Conservation (phyloP, 176 grass and related monocot genomes). For the Melocanna baccifera region DNA sequence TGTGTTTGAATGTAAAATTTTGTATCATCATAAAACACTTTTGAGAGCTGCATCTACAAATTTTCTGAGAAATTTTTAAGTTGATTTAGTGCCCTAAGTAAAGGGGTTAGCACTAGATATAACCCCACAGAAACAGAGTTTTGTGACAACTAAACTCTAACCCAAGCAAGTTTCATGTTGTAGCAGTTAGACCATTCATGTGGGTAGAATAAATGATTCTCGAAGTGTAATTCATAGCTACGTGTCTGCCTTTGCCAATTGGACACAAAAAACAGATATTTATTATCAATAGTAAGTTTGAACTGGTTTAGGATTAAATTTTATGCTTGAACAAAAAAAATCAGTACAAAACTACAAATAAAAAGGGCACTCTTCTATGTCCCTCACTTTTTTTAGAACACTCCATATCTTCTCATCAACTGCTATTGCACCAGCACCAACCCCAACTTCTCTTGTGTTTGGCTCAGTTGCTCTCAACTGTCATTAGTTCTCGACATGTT, state of each 20-base stretch:
- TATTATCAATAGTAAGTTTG: neutral
- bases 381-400: too few species aligned
- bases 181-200: neutral
- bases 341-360: too few species aligned
- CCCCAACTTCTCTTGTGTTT: too few species aligned
- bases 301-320: too few species aligned
- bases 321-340: too few species aligned
- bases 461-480: too few species aligned
- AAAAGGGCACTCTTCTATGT: too few species aligned
- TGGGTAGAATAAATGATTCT: neutral
- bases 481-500: too few species aligned
- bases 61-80: neutral
- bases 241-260: neutral
- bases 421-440: too few species aligned
- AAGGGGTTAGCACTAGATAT: neutral
- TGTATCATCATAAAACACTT: neutral
- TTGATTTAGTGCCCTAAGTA: neutral
- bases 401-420: too few species aligned
- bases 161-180: neutral
- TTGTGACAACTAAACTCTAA: neutral
- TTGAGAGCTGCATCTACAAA: neutral
- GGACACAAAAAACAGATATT: neutral
- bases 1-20: neutral
- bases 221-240: neutral
- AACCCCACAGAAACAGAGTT: neutral